These are phyloP conservation scores for Novakomyces olei DNA, from an alignment of 805 yeast species.

Conservation along the genomic window DNA sequence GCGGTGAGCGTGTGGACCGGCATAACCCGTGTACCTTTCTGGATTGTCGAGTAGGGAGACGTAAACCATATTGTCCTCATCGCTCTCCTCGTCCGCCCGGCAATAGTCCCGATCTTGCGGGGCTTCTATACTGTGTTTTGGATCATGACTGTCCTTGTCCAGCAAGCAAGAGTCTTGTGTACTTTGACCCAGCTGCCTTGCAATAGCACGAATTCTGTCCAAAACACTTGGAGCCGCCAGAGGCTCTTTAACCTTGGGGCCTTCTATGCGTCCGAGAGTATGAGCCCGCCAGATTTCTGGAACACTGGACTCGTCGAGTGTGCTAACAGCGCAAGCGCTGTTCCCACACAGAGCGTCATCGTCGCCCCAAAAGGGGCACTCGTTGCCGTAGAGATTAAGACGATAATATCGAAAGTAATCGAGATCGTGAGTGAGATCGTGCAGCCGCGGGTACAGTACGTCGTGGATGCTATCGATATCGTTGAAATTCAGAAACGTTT, in stretches of 20 bases:
- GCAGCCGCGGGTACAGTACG: too few relatives aligned
- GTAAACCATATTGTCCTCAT: conserved; percentile 29
- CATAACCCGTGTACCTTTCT: conserved; percentile 89
- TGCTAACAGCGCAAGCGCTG: conserved; percentile 74
- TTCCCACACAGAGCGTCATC: conserved; percentile 65
- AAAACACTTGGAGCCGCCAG: neutral
- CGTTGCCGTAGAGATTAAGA: conserved; percentile 40
- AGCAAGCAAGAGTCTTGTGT: conserved; percentile 12
- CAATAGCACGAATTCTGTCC: too few relatives aligned
- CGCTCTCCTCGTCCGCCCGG: conserved; percentile 19
- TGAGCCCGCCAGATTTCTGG: conserved; percentile 43
- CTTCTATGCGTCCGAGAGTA: conserved; percentile 34
- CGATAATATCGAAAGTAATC: conserved; percentile 78
- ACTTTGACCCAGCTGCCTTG: too few relatives aligned
- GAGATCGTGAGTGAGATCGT: neutral
- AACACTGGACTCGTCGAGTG: conserved; percentile 46
- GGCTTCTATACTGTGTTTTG: too few relatives aligned
- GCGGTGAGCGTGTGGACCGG: conserved; percentile 75
- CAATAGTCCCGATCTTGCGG: conserved; percentile 18
- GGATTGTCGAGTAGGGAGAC: conserved; percentile 77
- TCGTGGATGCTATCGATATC: too few relatives aligned
- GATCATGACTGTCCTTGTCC: conserved; percentile 21
- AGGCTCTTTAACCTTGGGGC: conserved; percentile 9
- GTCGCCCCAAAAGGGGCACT: conserved; percentile 67
- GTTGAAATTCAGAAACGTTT: too few relatives aligned